phyloP scores from a whole-genome alignment of 1,284 basidiomycete genomes.

The Apiotrichum sp. region DNA sequence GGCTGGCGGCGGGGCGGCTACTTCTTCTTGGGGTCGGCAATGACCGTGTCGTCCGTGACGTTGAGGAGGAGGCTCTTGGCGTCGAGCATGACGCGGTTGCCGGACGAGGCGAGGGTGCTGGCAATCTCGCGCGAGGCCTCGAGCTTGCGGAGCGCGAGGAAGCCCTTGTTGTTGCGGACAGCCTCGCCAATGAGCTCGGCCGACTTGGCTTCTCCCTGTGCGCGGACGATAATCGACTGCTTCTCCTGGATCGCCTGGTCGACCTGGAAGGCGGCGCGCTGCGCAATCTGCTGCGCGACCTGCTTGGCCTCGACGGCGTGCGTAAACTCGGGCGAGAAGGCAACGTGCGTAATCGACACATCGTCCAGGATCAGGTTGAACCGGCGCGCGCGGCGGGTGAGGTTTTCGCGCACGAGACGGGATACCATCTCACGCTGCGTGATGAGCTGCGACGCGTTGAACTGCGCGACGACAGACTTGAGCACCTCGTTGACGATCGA shows the following conservation, averaged over 20 bases:
- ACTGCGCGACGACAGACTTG: conserved; percentile 98
- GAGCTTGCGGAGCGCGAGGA: conserved; percentile 84
- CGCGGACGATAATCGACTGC: conserved; percentile 94
- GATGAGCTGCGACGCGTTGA: conserved; percentile 97
- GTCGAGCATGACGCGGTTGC: conserved; percentile 95
- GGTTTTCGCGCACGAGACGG: conserved; percentile 76
- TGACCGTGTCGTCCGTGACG: conserved; percentile 40
- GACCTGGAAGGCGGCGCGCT: conserved; percentile 95
- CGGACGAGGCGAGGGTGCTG: conserved; percentile 64
- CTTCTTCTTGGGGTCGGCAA: conserved; percentile 8
- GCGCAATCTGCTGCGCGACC: conserved; percentile 96
- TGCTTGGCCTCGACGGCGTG: conserved; percentile 99
- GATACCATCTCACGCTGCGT: conserved; percentile 91
- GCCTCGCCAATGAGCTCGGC: conserved; percentile 97
- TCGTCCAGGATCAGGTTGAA: conserved; percentile 97
- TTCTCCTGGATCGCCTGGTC: conserved; percentile 99
- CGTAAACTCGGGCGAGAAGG: conserved; percentile 97
- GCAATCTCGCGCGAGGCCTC: conserved; percentile 98
- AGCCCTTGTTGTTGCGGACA: conserved; percentile 92
- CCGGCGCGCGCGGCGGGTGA: conserved; percentile 74
- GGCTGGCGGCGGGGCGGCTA: neutral
- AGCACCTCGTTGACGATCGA: conserved; percentile 97
- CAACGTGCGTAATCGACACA: conserved; percentile 98
- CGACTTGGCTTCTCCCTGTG: conserved; percentile 92
- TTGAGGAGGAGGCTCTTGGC: conserved; percentile 86